These are phyloP conservation scores for Candida maltosa DNA, from an alignment of 805 yeast genomes.

Conservation along the genomic window DNA sequence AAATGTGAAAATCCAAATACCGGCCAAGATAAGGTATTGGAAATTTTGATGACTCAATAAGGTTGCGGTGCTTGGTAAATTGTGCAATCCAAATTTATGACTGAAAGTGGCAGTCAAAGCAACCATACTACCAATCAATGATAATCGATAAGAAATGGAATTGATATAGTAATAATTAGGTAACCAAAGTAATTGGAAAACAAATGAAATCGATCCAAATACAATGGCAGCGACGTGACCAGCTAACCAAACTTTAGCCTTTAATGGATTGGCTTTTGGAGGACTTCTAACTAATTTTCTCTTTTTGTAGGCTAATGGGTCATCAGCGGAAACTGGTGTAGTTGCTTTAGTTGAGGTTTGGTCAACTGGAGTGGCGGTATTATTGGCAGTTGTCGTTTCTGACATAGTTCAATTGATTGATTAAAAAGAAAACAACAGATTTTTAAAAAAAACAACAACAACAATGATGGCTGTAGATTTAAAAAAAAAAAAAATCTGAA, in stretches of 20 bases:
- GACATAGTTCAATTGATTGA: too few species aligned
- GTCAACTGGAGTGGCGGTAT: background rate
- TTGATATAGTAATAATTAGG: slow-evolving; percentile 42
- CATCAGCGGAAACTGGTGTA: slow-evolving; percentile 10
- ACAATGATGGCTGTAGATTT: too few species aligned
- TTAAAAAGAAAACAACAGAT: too few species aligned
- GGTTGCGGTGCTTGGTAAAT: slow-evolving; percentile 58
- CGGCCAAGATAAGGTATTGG: slow-evolving; percentile 58
- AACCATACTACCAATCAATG: slow-evolving; percentile 53
- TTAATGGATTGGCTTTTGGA: slow-evolving; percentile 32
- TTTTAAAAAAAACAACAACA: too few species aligned
- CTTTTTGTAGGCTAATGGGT: slow-evolving; percentile 13
- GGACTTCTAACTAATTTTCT: slow-evolving; percentile 29
- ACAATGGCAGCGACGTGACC: slow-evolving; percentile 50
- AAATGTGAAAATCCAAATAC: slow-evolving; percentile 62
- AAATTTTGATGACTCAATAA: slow-evolving; percentile 73
- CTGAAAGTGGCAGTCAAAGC: slow-evolving; percentile 52
- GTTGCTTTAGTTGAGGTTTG: background rate
- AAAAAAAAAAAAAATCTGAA: too few species aligned
- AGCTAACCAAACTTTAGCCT: slow-evolving; percentile 50
- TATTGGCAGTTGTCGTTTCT: too few species aligned
- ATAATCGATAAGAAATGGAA: slow-evolving; percentile 49
- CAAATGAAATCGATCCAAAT: slow-evolving; percentile 40
- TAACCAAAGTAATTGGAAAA: slow-evolving; percentile 38
- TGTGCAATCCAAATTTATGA: slow-evolving; percentile 56